These are phyloP conservation scores for Fusarium sterilihyphosum DNA, from an alignment of 2,329 filamentous ascomycete genomes.

Conservation along the genomic window DNA sequence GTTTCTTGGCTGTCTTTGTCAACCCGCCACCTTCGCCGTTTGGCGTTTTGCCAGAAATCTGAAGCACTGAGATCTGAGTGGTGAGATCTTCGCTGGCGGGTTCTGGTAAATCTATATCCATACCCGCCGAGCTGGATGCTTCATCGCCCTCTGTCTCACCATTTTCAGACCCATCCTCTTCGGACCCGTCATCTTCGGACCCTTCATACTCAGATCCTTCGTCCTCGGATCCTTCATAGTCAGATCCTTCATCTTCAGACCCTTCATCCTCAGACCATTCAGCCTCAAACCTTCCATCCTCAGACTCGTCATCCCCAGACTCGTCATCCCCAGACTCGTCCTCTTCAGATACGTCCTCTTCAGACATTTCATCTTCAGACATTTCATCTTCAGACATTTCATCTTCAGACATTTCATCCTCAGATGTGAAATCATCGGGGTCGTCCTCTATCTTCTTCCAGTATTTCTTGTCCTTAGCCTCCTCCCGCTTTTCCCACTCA, in stretches of 20 bases:
- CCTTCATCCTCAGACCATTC: background rate
- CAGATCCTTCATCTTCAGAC: no score
- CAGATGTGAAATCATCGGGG: background rate
- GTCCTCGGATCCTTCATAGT: accelerated
- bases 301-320: background rate
- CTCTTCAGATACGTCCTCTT: background rate
- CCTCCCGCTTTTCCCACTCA: background rate
- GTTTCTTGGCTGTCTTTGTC: background rate
- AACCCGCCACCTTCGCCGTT: background rate
- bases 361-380: background rate
- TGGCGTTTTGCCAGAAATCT: no score
- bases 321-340: background rate
- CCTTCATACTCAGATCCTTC: accelerated
- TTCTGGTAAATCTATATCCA: background rate
- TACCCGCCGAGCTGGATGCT: background rate
- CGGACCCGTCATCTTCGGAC: accelerated
- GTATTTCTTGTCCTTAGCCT: background rate
- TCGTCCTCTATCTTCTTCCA: background rate
- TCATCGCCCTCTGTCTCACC: background rate
- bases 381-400: background rate
- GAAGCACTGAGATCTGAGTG: background rate
- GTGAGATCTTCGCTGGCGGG: background rate
- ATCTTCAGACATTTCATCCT: background rate
- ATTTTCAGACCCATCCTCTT: background rate
- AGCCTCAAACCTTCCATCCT: no score